phyloP scores from a whole-genome alignment of 768 basidiomycete genomes.

The Xerocomus brunneocitrinus region DNA sequence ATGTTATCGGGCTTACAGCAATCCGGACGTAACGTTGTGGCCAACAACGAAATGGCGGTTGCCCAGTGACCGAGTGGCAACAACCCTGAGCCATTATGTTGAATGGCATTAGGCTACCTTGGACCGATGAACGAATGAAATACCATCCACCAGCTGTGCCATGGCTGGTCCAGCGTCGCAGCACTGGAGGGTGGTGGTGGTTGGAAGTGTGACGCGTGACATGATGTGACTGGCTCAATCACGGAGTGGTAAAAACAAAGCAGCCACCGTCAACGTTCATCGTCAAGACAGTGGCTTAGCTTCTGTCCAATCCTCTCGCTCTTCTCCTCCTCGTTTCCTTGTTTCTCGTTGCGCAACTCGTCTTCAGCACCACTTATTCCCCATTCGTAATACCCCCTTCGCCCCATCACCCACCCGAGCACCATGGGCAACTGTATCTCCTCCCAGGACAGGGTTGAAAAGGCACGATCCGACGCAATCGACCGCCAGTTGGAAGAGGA shows the following conservation, averaged over 20 bases:
- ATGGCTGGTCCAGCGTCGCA: not conserved
- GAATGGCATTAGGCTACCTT: too few species aligned
- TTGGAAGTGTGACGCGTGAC: slow-evolving; percentile 4
- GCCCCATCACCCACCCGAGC: not conserved
- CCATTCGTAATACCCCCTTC: not conserved
- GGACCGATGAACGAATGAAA: too few species aligned
- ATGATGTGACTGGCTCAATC: slow-evolving; percentile 22
- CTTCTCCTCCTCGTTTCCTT: too few species aligned
- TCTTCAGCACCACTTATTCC: not conserved
- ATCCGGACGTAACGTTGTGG: not conserved
- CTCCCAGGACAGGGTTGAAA: slow-evolving; percentile 50
- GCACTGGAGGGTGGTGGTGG: not conserved
- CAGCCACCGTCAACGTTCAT: slow-evolving; percentile 7
- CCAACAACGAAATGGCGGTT: too few species aligned
- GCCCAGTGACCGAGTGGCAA: too few species aligned
- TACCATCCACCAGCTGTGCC: too few species aligned
- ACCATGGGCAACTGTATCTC: slow-evolving; percentile 69
- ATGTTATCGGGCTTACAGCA: not conserved
- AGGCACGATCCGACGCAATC: slow-evolving; percentile 65
- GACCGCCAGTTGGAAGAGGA: slow-evolving; percentile 87
- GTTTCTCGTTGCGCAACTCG: not conserved
- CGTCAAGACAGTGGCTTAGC: too few species aligned
- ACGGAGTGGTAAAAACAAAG: slow-evolving; percentile 22
- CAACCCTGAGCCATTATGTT: too few species aligned
- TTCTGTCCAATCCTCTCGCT: too few species aligned